These are phyloP conservation scores for Plasmodium knowlesi DNA, from an alignment of 169 alveolate genomes.

Conservation along the genomic window DNA sequence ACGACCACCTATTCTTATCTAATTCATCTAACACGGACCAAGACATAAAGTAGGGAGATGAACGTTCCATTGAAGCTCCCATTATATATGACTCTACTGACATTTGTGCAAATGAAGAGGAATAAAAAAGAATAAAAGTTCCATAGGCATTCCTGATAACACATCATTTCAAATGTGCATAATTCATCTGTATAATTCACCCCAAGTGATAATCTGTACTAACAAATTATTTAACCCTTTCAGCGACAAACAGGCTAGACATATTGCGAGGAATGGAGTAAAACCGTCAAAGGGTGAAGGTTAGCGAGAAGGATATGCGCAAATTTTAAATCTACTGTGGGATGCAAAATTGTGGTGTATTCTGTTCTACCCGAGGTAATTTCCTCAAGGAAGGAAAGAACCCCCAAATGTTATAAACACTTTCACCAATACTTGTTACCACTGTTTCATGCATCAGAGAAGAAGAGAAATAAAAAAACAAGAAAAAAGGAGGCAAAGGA, in stretches of 20 bases:
- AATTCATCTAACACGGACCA: background rate
- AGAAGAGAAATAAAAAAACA: background rate
- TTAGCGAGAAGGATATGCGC: background rate
- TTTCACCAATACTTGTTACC: background rate
- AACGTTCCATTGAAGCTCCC: background rate
- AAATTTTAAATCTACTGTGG: background rate
- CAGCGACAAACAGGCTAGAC: slow-evolving; percentile 20
- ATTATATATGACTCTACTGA: background rate
- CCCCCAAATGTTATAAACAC: background rate
- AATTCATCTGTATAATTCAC: background rate
- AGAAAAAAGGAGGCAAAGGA: background rate
- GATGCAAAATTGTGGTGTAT: background rate
- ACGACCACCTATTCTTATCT: background rate
- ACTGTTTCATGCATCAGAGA: slow-evolving; percentile 4
- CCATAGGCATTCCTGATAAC: background rate
- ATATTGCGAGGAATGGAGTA: background rate
- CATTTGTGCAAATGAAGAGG: background rate
- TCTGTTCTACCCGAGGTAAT: background rate
- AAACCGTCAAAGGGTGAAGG: slow-evolving; percentile 35
- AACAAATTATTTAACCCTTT: background rate
- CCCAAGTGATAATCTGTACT: background rate
- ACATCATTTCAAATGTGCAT: background rate
- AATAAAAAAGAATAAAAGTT: no score
- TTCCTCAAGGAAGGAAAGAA: background rate
- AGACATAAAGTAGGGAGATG: background rate